Evolutionary conservation across 306 rosid species (phyloP), one percentile per base, ranked within the genome.

Genomic region (Malus orientalis): DNA sequence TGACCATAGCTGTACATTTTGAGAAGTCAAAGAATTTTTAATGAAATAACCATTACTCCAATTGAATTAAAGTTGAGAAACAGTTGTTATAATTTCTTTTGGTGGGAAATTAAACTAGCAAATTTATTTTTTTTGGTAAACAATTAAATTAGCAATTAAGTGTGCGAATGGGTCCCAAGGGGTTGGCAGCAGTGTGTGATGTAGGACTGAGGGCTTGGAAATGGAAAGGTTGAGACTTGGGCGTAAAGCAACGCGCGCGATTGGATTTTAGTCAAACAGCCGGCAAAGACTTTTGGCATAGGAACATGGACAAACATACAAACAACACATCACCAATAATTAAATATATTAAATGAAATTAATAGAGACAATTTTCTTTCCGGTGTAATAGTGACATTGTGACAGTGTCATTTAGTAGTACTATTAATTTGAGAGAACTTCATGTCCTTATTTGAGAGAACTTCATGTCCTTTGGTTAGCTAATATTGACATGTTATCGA

Each of bases 1-100:
- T 2, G 2, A 38, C 0, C 9, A 7, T 38, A 38, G 0, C 0
- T 38, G 2, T 0, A 38, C 0, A 7, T 7, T 38, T 38, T 38
- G 2, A 38, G 0, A 7, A 38, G 0, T 38, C 42, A 38, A 38
- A 2, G 2, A 7, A 38, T 38, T 38, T 38, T 38, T 36, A 36
- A 2, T 36, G 2, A 0, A 7, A 2, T 0, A 0, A 1, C 2
- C 0, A 7, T 38, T 38, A 38, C 1, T 38, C 0, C 0, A 38
- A 38, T 7, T 38, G 2, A 38, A 38, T 38, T 7, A 1, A 38
- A 38, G 0, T 38, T 38, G 0, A 2, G 2, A 38, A 0, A 7
- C 0, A 0, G 10, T 38, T 1, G 9, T 2, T 7, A 38, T 1
- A 38, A 38, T 38, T 38, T 38, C 0, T 0, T 38, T 0, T 38